Evolutionary conservation across 2,329 filamentous ascomycete species (phyloP).

Genomic region (Ascochyta pisi): DNA sequence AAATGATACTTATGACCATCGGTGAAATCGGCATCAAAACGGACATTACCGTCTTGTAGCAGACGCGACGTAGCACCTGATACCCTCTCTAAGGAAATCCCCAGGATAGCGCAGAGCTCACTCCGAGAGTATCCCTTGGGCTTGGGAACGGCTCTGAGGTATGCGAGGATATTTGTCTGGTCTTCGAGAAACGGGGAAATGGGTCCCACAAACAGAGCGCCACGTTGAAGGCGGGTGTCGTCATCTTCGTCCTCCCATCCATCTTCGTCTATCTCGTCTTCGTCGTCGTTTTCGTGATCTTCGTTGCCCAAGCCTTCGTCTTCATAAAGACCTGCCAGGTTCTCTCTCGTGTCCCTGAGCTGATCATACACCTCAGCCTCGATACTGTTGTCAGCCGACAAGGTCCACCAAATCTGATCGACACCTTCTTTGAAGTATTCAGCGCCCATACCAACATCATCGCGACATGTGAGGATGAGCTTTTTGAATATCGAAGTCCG

Average conservation of each 20-base stretch:
- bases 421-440: slow-evolving; percentile 14
- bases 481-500: slow-evolving; percentile 5
- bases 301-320: neutral
- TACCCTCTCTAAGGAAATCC: too few relatives aligned
- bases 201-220: too few relatives aligned
- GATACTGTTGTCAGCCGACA: slow-evolving; percentile 8
- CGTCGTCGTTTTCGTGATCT: neutral
- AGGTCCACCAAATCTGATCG: slow-evolving; percentile 13
- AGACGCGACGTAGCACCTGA: neutral
- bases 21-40: too few relatives aligned
- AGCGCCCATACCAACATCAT: slow-evolving; percentile 15
- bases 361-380: slow-evolving; percentile 19
- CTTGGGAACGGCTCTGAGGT: too few relatives aligned
- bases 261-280: neutral
- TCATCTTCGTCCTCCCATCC: neutral
- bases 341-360: slow-evolving; percentile 2
- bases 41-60: neutral
- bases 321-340: slow-evolving; percentile 10
- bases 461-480: slow-evolving; percentile 23
- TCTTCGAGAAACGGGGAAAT: neutral
- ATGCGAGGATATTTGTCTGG: too few relatives aligned
- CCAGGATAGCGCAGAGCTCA: too few relatives aligned
- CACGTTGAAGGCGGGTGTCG: too few relatives aligned
- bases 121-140: too few relatives aligned
- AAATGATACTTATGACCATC: neutral